Conservation (phyloP, 495 filamentous ascomycete genomes). For the Poronia punctata region DNA sequence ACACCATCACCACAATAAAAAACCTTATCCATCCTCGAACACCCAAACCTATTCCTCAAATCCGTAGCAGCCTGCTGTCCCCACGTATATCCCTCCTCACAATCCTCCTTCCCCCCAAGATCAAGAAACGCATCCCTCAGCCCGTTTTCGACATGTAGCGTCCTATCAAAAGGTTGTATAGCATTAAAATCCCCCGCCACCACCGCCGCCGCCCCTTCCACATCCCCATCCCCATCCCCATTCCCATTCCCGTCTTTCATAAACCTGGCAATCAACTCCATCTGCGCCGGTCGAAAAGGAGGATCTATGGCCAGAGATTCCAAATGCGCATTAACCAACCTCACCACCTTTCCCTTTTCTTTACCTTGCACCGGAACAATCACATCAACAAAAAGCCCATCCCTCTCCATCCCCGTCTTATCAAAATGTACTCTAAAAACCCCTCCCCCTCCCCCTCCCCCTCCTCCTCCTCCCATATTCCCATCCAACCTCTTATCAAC, state of each 20-base stretch:
- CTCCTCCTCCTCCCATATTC: too few relatives aligned
- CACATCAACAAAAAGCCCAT: slow-evolving; percentile 48
- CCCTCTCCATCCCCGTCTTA: slow-evolving; percentile 38
- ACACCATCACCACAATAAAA: slow-evolving; percentile 18
- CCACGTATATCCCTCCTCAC: slow-evolving; percentile 49
- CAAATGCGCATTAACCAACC: slow-evolving; percentile 49
- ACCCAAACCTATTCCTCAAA: slow-evolving; percentile 32
- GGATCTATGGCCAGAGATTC: slow-evolving; percentile 37
- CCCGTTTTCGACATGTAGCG: slow-evolving; percentile 36
- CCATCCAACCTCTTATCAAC: slow-evolving; percentile 36
- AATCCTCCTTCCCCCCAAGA: slow-evolving; percentile 40
- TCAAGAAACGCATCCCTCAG: slow-evolving; percentile 49
- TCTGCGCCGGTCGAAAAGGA: not conserved
- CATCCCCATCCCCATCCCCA: too few relatives aligned
- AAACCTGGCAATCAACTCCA: not conserved
- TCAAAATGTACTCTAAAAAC: slow-evolving; percentile 43
- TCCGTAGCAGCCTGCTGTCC: slow-evolving; percentile 39
- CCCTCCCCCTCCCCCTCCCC: too few relatives aligned
- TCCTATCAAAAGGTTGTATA: slow-evolving; percentile 44
- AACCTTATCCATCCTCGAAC: slow-evolving; percentile 48
- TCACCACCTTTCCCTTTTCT: slow-evolving; percentile 1
- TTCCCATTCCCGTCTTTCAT: too few relatives aligned
- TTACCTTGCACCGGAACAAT: slow-evolving; percentile 3
- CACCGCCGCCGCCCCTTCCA: not conserved
- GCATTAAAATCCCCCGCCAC: slow-evolving; percentile 51